Conservation (phyloP, 2,329 filamentous ascomycete species). For the Cadophora sp. region DNA sequence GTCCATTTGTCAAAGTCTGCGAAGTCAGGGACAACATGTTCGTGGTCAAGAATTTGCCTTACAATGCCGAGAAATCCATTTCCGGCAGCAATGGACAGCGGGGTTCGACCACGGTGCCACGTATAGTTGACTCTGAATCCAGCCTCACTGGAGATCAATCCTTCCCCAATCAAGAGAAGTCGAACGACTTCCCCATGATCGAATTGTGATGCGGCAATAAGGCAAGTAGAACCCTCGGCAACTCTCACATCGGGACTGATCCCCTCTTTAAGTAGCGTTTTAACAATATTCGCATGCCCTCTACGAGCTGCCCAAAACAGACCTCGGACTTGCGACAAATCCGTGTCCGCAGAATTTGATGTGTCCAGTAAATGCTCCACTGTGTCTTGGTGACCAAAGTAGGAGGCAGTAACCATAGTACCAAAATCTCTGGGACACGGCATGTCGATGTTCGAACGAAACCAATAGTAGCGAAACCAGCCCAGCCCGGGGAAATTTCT, state of each 20-base stretch:
- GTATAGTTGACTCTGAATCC: slow-evolving; percentile 36
- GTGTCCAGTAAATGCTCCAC: slow-evolving; percentile 28
- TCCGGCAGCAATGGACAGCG: slow-evolving; percentile 46
- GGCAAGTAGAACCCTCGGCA: slow-evolving; percentile 39
- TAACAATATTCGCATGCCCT: slow-evolving; percentile 38
- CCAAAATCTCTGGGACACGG: slow-evolving; percentile 36
- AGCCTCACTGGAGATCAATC: slow-evolving; percentile 18
- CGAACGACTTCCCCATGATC: slow-evolving; percentile 42
- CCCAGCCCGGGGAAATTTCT: slow-evolving; percentile 39
- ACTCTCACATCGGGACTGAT: slow-evolving; percentile 37
- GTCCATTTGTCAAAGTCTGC: slow-evolving; percentile 43
- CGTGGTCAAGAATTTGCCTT: slow-evolving; percentile 37
- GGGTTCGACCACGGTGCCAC: slow-evolving; percentile 41
- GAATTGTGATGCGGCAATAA: slow-evolving; percentile 44
- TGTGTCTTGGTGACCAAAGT: slow-evolving; percentile 44
- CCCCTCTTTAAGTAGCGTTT: slow-evolving; percentile 35
- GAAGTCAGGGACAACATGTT: slow-evolving; percentile 35
- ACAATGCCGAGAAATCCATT: slow-evolving; percentile 45
- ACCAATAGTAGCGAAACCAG: slow-evolving; percentile 47
- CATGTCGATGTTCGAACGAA: slow-evolving; percentile 37
- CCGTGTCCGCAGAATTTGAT: slow-evolving; percentile 8
- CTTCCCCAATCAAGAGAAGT: slow-evolving; percentile 39
- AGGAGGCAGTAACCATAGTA: slow-evolving; percentile 43
- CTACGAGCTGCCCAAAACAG: slow-evolving; percentile 45
- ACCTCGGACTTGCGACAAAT: slow-evolving; percentile 19